phyloP scores from a whole-genome alignment of 2,329 filamentous ascomycete species.

The Aspergillus calidoustus region DNA sequence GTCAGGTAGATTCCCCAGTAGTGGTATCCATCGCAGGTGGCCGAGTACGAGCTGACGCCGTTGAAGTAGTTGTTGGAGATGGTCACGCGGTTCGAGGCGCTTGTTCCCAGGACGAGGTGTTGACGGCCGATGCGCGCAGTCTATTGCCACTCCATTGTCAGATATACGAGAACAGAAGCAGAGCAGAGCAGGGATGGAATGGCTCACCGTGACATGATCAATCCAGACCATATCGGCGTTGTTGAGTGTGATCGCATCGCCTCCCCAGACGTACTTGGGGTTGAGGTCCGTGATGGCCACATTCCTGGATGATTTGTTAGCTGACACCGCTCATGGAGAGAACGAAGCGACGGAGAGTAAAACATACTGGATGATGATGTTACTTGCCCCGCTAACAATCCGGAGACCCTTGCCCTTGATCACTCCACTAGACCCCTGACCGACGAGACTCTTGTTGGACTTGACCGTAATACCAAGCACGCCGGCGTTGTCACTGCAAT shows the following conservation, averaged over 20 bases:
- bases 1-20: constrained; percentile 65
- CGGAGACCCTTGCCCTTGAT: constrained; percentile 64
- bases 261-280: constrained; percentile 63
- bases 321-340: background rate
- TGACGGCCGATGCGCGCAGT: constrained; percentile 63
- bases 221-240: constrained; percentile 52
- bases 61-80: constrained; percentile 65
- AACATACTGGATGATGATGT: constrained; percentile 61
- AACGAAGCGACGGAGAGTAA: constrained; percentile 25
- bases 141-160: constrained; percentile 26
- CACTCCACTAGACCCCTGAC: constrained; percentile 57
- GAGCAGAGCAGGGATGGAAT: too few relatives aligned
- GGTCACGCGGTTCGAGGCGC: constrained; percentile 59
- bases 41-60: constrained; percentile 58
- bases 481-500: constrained; percentile 55
- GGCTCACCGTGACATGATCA: constrained; percentile 52
- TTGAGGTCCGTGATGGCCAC: constrained; percentile 52
- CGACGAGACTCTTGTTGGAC: constrained; percentile 63
- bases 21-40: constrained; percentile 62
- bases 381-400: constrained; percentile 52
- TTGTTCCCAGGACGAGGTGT: constrained; percentile 62
- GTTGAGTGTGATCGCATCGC: constrained; percentile 61
- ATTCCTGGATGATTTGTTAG: constrained; percentile 9
- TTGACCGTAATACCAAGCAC: constrained; percentile 56
- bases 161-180: background rate